Percentiles rank a stretch among this genome's conserved stretches.
phyloP scores from a whole-genome alignment of 1,139 yeast genomes.

The Debaryomyces subglobosus region DNA sequence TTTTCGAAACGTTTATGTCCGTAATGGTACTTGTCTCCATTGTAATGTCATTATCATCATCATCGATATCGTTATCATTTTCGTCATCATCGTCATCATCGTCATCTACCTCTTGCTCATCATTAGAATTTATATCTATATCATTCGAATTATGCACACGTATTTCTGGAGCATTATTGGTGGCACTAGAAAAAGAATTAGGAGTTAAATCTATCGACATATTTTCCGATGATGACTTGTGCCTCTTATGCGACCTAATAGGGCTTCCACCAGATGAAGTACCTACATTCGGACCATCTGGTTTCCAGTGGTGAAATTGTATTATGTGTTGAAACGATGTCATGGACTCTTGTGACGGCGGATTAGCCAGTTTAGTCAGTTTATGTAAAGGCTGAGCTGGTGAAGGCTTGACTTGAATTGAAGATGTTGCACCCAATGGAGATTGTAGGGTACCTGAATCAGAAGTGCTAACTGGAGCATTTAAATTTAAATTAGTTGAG shows the following conservation, averaged over 20 bases:
- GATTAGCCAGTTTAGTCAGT: slow-evolving; percentile 35
- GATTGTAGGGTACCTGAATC: slow-evolving; percentile 16
- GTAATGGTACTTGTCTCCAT: slow-evolving; percentile 18
- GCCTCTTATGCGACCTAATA: slow-evolving; percentile 22
- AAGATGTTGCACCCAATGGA: slow-evolving; percentile 33
- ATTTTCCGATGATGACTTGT: slow-evolving; percentile 22
- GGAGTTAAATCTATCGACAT: slow-evolving; percentile 14
- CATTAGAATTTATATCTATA: slow-evolving; percentile 7
- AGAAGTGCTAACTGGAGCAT: background rate
- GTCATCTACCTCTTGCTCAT: slow-evolving; percentile 1
- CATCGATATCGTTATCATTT: slow-evolving; percentile 8
- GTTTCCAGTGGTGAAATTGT: slow-evolving; percentile 58
- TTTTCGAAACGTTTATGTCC: slow-evolving; percentile 7
- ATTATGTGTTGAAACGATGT: slow-evolving; percentile 55
- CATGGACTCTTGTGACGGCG: slow-evolving; percentile 53
- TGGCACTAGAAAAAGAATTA: background rate
- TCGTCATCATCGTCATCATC: slow-evolving; percentile 10
- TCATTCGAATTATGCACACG: slow-evolving; percentile 2
- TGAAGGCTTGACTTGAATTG: slow-evolving; percentile 48
- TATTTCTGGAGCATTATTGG: slow-evolving; percentile 1
- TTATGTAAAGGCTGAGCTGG: slow-evolving; percentile 50
- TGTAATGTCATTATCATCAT: slow-evolving; percentile 18
- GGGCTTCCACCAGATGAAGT: slow-evolving; percentile 10
- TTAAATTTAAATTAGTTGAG: background rate
- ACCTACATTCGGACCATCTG: slow-evolving; percentile 34